Percentiles rank a stretch among this genome's conserved stretches.
Conservation (phyloP, 2,329 filamentous ascomycete species). For the Uncinocarpus reesii region DNA sequence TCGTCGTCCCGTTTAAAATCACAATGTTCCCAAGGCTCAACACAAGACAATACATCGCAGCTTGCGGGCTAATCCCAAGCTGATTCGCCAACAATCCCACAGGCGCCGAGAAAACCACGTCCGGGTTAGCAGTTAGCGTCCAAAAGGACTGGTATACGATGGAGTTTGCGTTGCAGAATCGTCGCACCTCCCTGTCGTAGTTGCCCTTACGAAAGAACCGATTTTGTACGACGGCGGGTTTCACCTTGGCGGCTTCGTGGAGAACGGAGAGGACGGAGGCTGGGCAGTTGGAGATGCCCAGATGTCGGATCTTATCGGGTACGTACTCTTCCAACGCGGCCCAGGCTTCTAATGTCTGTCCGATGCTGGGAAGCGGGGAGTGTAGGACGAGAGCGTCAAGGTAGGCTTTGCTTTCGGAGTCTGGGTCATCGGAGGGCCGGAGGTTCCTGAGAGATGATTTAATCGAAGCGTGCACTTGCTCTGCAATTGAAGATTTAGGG, state of each 20-base stretch:
- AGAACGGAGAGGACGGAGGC: slow-evolving; percentile 48
- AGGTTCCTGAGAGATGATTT: slow-evolving; percentile 57
- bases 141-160: slow-evolving; percentile 53
- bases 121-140: slow-evolving; percentile 51
- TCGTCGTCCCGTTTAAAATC: slow-evolving; percentile 49
- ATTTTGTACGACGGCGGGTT: slow-evolving; percentile 62
- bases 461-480: slow-evolving; percentile 59
- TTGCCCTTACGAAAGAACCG: slow-evolving; percentile 53
- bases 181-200: slow-evolving; percentile 52
- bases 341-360: slow-evolving; percentile 56
- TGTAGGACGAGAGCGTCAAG: slow-evolving; percentile 52
- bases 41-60: slow-evolving; percentile 49
- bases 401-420: slow-evolving; percentile 36
- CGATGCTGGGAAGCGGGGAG: slow-evolving; percentile 43
- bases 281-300: slow-evolving; percentile 70
- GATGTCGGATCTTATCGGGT: slow-evolving; percentile 50
- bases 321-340: slow-evolving; percentile 55
- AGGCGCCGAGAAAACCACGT: slow-evolving; percentile 38
- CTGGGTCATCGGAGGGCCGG: slow-evolving; percentile 22
- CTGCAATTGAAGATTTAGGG: slow-evolving; percentile 45
- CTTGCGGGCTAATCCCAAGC: slow-evolving; percentile 34
- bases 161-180: slow-evolving; percentile 43
- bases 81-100: slow-evolving; percentile 43
- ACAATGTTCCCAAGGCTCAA: slow-evolving; percentile 42
- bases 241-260: slow-evolving; percentile 38